Base-by-base conservation (phyloP, 2,329 filamentous ascomycete genomes). In the Westerdykella ornata region DNA sequence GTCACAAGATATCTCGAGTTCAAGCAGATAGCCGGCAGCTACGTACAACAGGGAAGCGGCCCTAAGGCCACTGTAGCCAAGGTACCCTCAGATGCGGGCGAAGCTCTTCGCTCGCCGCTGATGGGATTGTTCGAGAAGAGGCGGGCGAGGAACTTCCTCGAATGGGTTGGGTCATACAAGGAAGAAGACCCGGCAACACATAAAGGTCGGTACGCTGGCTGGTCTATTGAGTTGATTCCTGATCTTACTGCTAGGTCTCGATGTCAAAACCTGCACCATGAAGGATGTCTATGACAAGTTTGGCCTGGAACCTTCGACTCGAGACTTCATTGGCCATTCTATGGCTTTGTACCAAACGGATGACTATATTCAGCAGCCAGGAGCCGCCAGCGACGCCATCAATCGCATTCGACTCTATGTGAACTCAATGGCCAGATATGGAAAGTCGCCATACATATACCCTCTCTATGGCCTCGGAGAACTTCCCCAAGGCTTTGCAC, bases 281-380 rank as follows among this genome's bases (percentile, higher is more conserved):
- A 94, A 88, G 76, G 90, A 96, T n/a, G 85, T 98, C 29, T 98
- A 94, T 63, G 89, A 97, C 73, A 96, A 97, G 69, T 98, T 95
- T 57, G 85, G 88, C 44, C 84, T 98, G 47, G 92, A 98, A 72
- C 63, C 83, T 16, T 77, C 80, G 44, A 98, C 92, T 54, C 83
- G 86, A 58, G 92, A 98, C 71, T 98, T 98, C 66, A 85, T 97
- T 59, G 92, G 92, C 51, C 92, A 98, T 70, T 88, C 90, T 59
- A 98, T 98, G 92, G 92, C 92, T 45, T 81, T 98, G 37, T 97
- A 89, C 73, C 81, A 85, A 42, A 88, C 85, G 44, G 90, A 97
- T 65, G 81, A 84, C 46, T 96, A 98, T 72, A 82, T 94, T 62
- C 80, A 76, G 52, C 68, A 76, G 49, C 71, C 75, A 37, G 89